Conservation (phyloP, 257 asterid genomes). For the Solanum chiquidenum region DNA sequence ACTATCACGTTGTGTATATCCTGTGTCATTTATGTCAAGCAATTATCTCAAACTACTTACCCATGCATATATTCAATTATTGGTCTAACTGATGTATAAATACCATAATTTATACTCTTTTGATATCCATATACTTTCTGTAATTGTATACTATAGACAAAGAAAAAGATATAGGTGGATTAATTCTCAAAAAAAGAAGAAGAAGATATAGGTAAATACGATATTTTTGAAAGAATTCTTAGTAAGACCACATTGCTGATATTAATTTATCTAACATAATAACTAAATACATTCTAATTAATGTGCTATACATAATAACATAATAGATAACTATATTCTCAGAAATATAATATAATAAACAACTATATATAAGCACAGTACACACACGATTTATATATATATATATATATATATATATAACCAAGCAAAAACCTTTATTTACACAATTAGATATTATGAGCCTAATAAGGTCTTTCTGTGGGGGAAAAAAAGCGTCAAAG, state of each 20-base stretch:
- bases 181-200: neutral
- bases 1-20: neutral
- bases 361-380: neutral
- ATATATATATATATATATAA: neutral
- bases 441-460: neutral
- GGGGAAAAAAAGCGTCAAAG: neutral
- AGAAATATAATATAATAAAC: neutral
- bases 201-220: neutral
- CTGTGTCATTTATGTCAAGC: neutral
- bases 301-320: neutral
- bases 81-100: neutral
- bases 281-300: neutral
- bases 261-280: neutral
- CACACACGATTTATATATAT: neutral
- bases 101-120: neutral
- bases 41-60: neutral
- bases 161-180: neutral
- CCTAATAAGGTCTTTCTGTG: neutral
- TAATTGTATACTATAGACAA: neutral
- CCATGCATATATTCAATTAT: neutral
- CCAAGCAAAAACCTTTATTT: neutral
- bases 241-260: neutral
- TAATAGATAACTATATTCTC: neutral
- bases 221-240: neutral
- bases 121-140: neutral